Evolutionary conservation across 768 basidiomycete genomes (phyloP).

Genomic region (Auricularia cornea): DNA sequence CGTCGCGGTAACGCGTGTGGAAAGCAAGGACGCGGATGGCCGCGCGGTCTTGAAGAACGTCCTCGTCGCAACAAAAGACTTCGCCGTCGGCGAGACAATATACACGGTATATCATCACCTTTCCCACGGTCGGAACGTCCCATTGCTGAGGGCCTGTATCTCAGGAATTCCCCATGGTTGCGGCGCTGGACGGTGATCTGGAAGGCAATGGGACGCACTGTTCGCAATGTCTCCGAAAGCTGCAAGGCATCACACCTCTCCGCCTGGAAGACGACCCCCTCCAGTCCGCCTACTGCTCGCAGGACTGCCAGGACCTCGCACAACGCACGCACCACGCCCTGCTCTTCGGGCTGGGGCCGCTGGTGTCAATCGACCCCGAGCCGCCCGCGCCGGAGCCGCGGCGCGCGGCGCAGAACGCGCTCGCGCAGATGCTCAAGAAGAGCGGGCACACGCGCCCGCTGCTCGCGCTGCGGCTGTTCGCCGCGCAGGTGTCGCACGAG

Average conservation of each 20-base stretch:
- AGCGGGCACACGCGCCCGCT: constrained; percentile 37
- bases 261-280: constrained; percentile 44
- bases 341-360: constrained; percentile 60
- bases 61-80: constrained; percentile 57
- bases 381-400: constrained; percentile 32
- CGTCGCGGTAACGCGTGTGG: constrained; percentile 43
- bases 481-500: constrained; percentile 59
- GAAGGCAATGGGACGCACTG: constrained; percentile 62
- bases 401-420: constrained; percentile 49
- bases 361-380: constrained; percentile 37
- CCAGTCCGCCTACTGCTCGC: constrained; percentile 62
- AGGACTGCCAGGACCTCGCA: constrained; percentile 48
- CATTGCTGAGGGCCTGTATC: no score
- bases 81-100: constrained; percentile 63
- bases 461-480: constrained; percentile 64
- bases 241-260: constrained; percentile 38
- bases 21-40: constrained; percentile 4
- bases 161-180: constrained; percentile 68
- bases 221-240: constrained; percentile 58
- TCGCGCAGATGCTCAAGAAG: constrained; percentile 46
- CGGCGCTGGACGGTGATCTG: constrained; percentile 64
- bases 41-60: constrained; percentile 29
- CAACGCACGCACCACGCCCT: constrained; percentile 56
- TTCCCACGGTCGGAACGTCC: no score
- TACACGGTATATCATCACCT: constrained; percentile 63